Base-by-base conservation (phyloP, 305 asterid genomes). In the Nicotiana rustica region DNA sequence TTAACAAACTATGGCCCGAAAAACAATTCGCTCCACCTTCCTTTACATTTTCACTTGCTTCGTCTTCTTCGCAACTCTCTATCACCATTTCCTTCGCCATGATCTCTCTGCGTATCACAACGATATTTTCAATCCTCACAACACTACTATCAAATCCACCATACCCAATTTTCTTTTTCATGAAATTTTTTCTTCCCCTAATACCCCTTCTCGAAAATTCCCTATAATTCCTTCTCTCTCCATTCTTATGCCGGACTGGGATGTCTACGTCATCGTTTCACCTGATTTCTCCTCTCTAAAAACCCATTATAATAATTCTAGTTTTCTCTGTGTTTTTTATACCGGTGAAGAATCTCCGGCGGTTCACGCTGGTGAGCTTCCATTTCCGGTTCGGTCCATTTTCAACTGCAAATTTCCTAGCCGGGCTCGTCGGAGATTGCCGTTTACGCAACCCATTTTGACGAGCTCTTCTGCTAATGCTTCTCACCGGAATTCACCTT, bases 171-270 rank as follows among this genome's bases (percentile, higher is more conserved):
- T 80, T 77, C 82, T 56, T 80, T 68, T 57, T 67, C 71, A 47
- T 3, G 4, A 68, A 44, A 71, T 21, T 47, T n/a, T 44, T 71
- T 38, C 84, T 62, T 25, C 84, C 68, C 1, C 77, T 55, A 6
- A 1, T 33, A 4, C 35, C 77, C 70, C 84, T 68, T 17, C 66
- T 33, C 4, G 35, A 68, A 6, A 6, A 52, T 75, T 29, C 38
- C 73, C 70, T 31, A 62, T 79, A 4, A 38, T 85, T 19, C 61
- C 94, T 61, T 84, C 92, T 73, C 82, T 88, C 33, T 82, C 97
- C 3, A 80, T 94, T 71, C 92, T 94, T 38, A 81, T 95, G 44
- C 99, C 91, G 4, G 96, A 86, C 81, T 95, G 98, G 98, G 94
- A 94, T 84, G 89, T 95, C 5, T 91, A 92, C 73, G 91, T 94